Percentiles rank a stretch among this genome's conserved stretches.
phyloP scores from a whole-genome alignment of 1,284 basidiomycete species.

The Tranzscheliella williamsii region DNA sequence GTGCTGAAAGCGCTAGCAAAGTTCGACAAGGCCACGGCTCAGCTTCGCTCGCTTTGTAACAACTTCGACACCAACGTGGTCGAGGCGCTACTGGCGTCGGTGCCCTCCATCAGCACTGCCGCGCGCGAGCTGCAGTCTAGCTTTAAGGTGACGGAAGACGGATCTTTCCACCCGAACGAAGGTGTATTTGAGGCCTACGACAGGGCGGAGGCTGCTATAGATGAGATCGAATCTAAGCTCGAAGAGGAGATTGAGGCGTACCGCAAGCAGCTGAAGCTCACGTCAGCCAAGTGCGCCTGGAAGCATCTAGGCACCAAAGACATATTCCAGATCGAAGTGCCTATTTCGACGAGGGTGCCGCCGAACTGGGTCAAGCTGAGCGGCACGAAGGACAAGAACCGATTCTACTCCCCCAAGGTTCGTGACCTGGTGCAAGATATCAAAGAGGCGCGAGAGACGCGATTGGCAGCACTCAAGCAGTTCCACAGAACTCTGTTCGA shows the following conservation, averaged over 20 bases:
- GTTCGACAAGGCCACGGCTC: slow-evolving; percentile 28
- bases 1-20: slow-evolving; percentile 49
- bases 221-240: slow-evolving; percentile 46
- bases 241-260: slow-evolving; percentile 42
- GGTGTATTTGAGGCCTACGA: slow-evolving; percentile 49
- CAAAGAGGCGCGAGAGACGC: slow-evolving; percentile 58
- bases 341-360: slow-evolving; percentile 52
- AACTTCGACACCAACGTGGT: slow-evolving; percentile 35
- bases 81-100: slow-evolving; percentile 24
- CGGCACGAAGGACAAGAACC: slow-evolving; percentile 54
- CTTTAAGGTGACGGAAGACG: slow-evolving; percentile 50
- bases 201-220: slow-evolving; percentile 40
- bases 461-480: slow-evolving; percentile 54
- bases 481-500: slow-evolving; percentile 64
- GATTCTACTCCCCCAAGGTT: slow-evolving; percentile 56
- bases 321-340: slow-evolving; percentile 60
- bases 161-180: slow-evolving; percentile 50
- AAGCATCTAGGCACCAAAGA: slow-evolving; percentile 61
- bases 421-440: slow-evolving; percentile 56
- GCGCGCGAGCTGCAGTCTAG: slow-evolving; percentile 44
- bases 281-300: slow-evolving; percentile 42
- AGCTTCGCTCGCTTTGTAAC: slow-evolving; percentile 19
- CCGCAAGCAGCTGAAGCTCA: slow-evolving; percentile 44
- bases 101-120: slow-evolving; percentile 47
- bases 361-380: slow-evolving; percentile 54